These are phyloP conservation scores for Asterella californica DNA, from an alignment of 225 moss, liverwort and hornwort genomes.

Conservation along the genomic window DNA sequence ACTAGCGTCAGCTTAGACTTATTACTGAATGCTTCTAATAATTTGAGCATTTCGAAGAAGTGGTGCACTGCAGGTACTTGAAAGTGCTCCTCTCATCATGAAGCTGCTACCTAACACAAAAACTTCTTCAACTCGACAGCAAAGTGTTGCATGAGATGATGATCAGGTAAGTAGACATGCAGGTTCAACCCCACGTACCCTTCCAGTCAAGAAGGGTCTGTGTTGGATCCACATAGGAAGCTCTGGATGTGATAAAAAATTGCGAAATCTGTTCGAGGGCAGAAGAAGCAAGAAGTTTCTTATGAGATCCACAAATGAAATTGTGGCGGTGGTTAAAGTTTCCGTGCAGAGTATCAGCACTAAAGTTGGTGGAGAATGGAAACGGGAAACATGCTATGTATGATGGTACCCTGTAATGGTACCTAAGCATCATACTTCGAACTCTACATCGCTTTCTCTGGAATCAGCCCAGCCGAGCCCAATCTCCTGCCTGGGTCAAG, in stretches of 20 bases:
- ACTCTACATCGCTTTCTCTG: neutral
- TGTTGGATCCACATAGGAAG: no score
- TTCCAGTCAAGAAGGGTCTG: no score
- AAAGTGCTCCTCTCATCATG: no score
- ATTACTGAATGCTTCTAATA: neutral
- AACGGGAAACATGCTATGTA: conserved; percentile 8
- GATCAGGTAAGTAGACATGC: no score
- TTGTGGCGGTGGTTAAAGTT: conserved; percentile 13
- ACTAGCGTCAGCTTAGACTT: neutral
- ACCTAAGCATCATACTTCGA: conserved; percentile 2
- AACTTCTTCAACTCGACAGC: no score
- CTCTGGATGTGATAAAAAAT: no score
- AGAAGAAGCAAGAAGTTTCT: neutral
- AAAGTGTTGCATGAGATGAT: no score
- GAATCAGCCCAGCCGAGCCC: neutral
- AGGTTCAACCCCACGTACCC: no score
- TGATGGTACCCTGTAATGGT: neutral
- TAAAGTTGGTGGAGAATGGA: neutral
- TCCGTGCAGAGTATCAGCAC: conserved; percentile 9
- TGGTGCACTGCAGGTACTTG: no score
- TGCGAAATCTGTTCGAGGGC: neutral
- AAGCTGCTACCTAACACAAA: no score
- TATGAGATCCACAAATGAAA: neutral
- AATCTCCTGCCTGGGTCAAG: neutral
- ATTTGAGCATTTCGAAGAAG: no score